These are phyloP conservation scores for Metschnikowia proteae DNA, from an alignment of 805 yeast species.

Conservation along the genomic window DNA sequence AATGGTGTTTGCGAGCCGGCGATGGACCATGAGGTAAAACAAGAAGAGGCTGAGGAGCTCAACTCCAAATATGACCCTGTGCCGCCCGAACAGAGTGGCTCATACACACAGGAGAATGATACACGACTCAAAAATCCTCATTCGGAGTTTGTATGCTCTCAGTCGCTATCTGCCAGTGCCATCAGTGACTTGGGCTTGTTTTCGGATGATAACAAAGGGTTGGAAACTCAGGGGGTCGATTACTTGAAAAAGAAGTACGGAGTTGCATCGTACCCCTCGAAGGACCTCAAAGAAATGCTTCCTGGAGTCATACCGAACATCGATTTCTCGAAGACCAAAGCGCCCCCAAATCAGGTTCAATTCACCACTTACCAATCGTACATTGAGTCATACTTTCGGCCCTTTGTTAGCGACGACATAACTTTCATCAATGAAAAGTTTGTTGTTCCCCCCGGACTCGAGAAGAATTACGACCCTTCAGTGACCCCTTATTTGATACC, in stretches of 20 bases:
- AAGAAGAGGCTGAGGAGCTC: constrained; percentile 12
- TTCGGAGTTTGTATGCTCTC: constrained; percentile 69
- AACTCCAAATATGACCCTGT: constrained; percentile 32
- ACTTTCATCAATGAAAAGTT: constrained; percentile 62
- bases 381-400: constrained; percentile 80
- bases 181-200: constrained; percentile 59
- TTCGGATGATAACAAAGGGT: constrained; percentile 54
- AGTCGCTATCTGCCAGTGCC: constrained; percentile 63
- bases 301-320: constrained; percentile 88
- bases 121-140: constrained; percentile 66
- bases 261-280: constrained; percentile 85
- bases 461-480: constrained; percentile 58
- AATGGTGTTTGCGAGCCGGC: neutral
- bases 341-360: constrained; percentile 80
- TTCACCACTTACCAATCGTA: constrained; percentile 82
- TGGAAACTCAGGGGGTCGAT: constrained; percentile 68
- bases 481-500: constrained; percentile 77
- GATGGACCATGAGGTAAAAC: neutral
- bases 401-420: constrained; percentile 75
- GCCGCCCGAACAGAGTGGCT: constrained; percentile 47
- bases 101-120: constrained; percentile 50
- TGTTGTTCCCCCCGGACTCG: constrained; percentile 51
- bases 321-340: constrained; percentile 78
- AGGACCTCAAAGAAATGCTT: constrained; percentile 65
- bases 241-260: constrained; percentile 73